These are phyloP conservation scores for Solanum pimpinellifolium DNA, from an alignment of 257 asterid species.

Conservation along the genomic window DNA sequence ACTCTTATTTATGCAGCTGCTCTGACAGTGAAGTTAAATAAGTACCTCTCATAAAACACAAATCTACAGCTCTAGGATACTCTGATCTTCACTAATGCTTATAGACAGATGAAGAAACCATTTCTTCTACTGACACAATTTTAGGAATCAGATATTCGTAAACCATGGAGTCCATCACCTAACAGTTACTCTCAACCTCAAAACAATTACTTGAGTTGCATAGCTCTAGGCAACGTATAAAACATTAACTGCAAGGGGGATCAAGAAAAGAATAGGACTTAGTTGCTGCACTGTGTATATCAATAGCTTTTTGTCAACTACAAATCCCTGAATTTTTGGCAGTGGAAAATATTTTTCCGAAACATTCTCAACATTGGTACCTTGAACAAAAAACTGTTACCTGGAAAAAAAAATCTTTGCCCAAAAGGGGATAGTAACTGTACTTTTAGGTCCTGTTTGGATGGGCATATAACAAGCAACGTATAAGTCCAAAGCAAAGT, in stretches of 20 bases:
- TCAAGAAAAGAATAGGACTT: neutral
- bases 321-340: neutral
- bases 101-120: neutral
- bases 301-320: neutral
- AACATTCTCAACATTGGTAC: neutral
- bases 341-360: neutral
- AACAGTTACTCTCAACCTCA: neutral
- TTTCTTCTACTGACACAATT: neutral
- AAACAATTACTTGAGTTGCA: neutral
- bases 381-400: neutral
- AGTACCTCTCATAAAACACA: neutral
- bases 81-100: neutral
- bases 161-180: neutral
- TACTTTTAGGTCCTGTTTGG: neutral
- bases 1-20: neutral
- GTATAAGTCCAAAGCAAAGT: too few species aligned
- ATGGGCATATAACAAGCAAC: too few species aligned
- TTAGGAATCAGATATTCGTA: neutral
- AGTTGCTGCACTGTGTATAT: neutral
- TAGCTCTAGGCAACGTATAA: neutral
- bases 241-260: neutral
- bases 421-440: neutral
- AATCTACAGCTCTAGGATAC: neutral
- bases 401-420: neutral
- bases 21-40: neutral